phyloP scores from a whole-genome alignment of 2,329 filamentous ascomycete species.

The Leptographium galeiforme region DNA sequence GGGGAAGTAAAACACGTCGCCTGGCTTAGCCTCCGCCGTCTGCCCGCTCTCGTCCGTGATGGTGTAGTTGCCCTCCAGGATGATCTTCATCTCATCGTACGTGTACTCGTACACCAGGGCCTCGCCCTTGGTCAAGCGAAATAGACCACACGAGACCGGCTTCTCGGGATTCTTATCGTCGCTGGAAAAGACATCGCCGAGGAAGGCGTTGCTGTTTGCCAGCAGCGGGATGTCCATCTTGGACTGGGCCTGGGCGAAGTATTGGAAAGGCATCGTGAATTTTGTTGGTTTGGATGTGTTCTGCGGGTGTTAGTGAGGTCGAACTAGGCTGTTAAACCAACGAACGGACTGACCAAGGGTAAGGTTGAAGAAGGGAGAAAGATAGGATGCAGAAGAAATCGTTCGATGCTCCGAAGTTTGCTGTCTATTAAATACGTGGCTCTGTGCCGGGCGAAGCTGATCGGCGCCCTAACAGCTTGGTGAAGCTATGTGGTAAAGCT shows the following conservation, averaged over 20 bases:
- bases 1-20: constrained; percentile 6
- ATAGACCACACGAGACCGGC: constrained; percentile 3
- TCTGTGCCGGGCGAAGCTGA: too few relatives aligned
- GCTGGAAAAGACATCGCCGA: constrained; percentile 5
- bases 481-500: neutral
- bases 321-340: too few relatives aligned
- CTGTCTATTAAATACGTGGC: too few relatives aligned
- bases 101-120: constrained; percentile 3
- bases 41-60: constrained; percentile 3
- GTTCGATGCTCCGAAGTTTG: too few relatives aligned
- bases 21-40: constrained; percentile 1
- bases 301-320: too few relatives aligned
- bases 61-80: constrained; percentile 5
- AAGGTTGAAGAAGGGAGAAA: too few relatives aligned
- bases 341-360: too few relatives aligned
- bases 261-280: constrained; percentile 1
- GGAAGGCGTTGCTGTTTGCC: constrained; percentile 3
- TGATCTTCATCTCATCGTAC: constrained; percentile 7
- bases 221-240: constrained; percentile 4
- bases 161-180: neutral
- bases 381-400: too few relatives aligned
- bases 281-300: neutral
- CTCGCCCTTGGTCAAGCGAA: constrained; percentile 5
- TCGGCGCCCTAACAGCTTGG: neutral
- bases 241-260: constrained; percentile 4